A percentile compares a stretch with the other conserved stretches of the same genome.
phyloP scores from a whole-genome alignment of 1,284 basidiomycete species.

The Cryptococcus sp. region DNA sequence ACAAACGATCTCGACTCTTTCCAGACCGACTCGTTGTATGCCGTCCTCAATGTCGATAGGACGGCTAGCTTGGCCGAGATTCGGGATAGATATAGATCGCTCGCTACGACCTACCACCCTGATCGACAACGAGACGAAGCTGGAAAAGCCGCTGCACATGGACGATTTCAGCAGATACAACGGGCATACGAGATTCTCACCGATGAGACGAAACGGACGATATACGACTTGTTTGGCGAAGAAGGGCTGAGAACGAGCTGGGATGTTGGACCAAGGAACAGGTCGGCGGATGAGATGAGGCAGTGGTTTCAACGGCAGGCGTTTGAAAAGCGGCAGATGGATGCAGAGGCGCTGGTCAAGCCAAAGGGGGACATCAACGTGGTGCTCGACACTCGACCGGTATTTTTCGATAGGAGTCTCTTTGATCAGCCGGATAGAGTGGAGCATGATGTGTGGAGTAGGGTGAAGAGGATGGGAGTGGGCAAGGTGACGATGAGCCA shows the following conservation, averaged over 20 bases:
- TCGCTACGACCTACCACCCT: conserved; percentile 50
- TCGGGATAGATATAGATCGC: conserved; percentile 37
- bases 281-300: conserved; percentile 47
- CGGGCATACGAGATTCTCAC: conserved; percentile 48
- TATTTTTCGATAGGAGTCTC: conserved; percentile 30
- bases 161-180: conserved; percentile 39
- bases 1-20: conserved; percentile 3
- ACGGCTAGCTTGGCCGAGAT: conserved; percentile 36
- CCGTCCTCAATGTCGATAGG: conserved; percentile 39
- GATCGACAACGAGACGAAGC: conserved; percentile 50
- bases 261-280: conserved; percentile 48
- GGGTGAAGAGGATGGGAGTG: conserved; percentile 29
- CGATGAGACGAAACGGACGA: conserved; percentile 48
- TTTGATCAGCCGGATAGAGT: conserved; percentile 35
- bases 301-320: conserved; percentile 48
- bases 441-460: conserved; percentile 29
- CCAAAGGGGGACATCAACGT: conserved; percentile 45
- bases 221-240: conserved; percentile 54
- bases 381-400: conserved; percentile 41
- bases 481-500: conserved; percentile 43
- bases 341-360: conserved; percentile 51
- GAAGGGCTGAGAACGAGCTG: conserved; percentile 50
- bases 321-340: conserved; percentile 44
- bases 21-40: conserved; percentile 25
- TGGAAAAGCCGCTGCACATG: conserved; percentile 29